A percentile compares a stretch with the other conserved stretches of the same genome.
These are phyloP conservation scores for Mycosphaerella sp. DNA, from an alignment of 2,329 filamentous ascomycete genomes.

Conservation along the genomic window DNA sequence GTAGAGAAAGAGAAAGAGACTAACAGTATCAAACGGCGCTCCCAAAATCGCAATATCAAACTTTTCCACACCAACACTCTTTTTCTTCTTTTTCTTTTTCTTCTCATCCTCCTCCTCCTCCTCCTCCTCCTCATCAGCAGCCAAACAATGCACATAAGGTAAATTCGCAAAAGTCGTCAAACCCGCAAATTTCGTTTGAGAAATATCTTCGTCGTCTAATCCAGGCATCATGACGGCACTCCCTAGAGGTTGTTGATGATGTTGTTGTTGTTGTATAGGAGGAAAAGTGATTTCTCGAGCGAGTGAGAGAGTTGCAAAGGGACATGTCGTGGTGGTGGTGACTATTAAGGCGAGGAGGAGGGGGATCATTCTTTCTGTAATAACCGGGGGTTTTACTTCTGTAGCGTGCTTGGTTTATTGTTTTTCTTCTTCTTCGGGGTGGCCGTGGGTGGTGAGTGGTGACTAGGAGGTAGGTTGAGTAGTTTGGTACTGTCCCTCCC, in stretches of 20 bases:
- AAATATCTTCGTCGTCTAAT: slow-evolving; percentile 21
- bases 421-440: neutral
- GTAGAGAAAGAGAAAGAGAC: no score
- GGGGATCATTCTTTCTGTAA: no score
- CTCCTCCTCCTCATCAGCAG: slow-evolving; percentile 10
- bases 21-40: slow-evolving; percentile 43
- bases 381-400: no score
- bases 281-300: slow-evolving; percentile 43
- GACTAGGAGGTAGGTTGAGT: neutral
- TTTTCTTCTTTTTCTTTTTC: no score
- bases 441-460: neutral
- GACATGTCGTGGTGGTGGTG: no score
- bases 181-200: slow-evolving; percentile 34
- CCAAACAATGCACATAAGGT: slow-evolving; percentile 44
- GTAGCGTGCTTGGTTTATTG: no score
- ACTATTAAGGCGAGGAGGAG: no score
- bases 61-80: slow-evolving; percentile 30
- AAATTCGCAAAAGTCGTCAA: slow-evolving; percentile 45
- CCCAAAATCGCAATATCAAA: slow-evolving; percentile 47
- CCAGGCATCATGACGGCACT: neutral
- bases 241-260: slow-evolving; percentile 7
- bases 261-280: slow-evolving; percentile 28
- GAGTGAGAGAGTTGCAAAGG: neutral
- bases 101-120: no score
- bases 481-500: no score